Base-by-base conservation (phyloP, 2,329 filamentous ascomycete genomes). In the Orbilia javanica region DNA sequence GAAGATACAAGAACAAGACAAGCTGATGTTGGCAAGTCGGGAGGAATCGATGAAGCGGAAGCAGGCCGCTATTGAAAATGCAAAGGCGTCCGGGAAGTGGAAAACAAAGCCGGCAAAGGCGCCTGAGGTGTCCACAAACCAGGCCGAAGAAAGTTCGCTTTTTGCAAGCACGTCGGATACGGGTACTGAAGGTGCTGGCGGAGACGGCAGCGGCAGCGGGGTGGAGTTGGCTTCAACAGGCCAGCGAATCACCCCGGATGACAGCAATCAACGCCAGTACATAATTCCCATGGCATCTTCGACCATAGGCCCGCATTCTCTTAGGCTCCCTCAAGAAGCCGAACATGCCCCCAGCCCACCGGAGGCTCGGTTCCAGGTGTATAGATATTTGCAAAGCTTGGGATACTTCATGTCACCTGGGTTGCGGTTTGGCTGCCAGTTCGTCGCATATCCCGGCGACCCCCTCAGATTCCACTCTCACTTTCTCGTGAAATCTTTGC, bases 381-480 rank as follows among this genome's bases (percentile, higher is more conserved):
- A 93, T 84, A 89, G 89, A 39, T 91, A 96, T 83, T 86, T 99
- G 27, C 93, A 97, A 82, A 87, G 88, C 6, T 87, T 88, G 18
- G 92, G 92, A 62, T 97, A 95, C 85, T 98, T 92, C 85, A 90
- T 96, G 82, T 94, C 94, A 68, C 96, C 96, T 0, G 96, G 96
- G 7, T 87, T 99, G 65, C 92, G 96, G 27, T 99, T 99, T 82
- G 96, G 96, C 27, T 96, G 94, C 81, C 90, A 96, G 82, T 97
- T 97, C 84, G 93, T 94, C 81, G 93, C 96, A 4, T 99, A 99
- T 82, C 96, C 96, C 0, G 96, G 96, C 53, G 96, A 99, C 83
- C 94, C 96, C 0, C 87, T 99, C 64, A 91, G 96, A 10, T 99
- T 96, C 83, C 96, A 99, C 84, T 96, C 93, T 53, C 96, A 99